Base-by-base conservation (phyloP, 768 basidiomycete genomes). In the Boletales sp. region DNA sequence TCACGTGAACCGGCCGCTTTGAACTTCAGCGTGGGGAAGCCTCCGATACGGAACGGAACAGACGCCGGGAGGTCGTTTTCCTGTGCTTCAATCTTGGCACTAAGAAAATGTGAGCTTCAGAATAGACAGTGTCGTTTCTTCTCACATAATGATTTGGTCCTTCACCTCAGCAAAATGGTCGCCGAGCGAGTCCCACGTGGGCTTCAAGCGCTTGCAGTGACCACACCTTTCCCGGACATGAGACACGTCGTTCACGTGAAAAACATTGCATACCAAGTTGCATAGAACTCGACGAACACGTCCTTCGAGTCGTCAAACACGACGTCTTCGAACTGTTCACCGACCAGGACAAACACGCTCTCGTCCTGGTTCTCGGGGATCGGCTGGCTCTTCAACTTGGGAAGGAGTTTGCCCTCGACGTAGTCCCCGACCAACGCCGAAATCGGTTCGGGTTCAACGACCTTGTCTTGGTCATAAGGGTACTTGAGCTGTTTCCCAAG, bases 11-110 rank as follows among this genome's bases (percentile, higher is more conserved):
- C 95, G 13, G 97, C 95, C 5, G 84, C 79, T 74, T 94, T 94
- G 80, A 99, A 95, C 69, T 98, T 98, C 64, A 98, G 66, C 6
- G 97, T 98, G 8, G 97, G 95, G 87, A 92, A 94, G 36, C 92
- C 90, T 48, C 75, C 62, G 51, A 98, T 72, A 46, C 85, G 82
- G 90, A 99, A 98, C 30, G 86, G 82, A 51, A 86, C 82, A n/a
- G 81, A 81, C 17, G 85, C 76, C 41, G 97, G 95, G 14, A 99
- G 78, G 67, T 99, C 97, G 68, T 99, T 99, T 71, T 97, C 94
- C 51, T 86, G 86, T 2, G 93, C 91, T 57, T 99, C 97, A 75
- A 98, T 84, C 74, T 98, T 97, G 62, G 93, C 94, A 67, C 89
- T 92, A 51, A 5, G 45, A 31, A 46, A 31, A 40, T 51, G 48